These are phyloP conservation scores for Brettanomyces bruxellensis DNA, from an alignment of 805 yeast genomes.

Conservation along the genomic window DNA sequence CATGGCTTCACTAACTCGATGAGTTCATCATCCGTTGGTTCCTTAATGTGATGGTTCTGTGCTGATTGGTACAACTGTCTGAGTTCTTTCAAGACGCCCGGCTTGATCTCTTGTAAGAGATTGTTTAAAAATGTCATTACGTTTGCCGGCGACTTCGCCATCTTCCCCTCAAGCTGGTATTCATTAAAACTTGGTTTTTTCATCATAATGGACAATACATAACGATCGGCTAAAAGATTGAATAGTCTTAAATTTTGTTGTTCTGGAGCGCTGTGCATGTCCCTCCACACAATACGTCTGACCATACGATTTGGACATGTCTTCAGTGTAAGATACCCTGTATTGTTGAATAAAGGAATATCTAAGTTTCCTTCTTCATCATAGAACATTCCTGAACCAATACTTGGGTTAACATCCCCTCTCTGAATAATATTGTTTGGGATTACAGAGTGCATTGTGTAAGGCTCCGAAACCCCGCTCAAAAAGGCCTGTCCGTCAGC, in stretches of 20 bases:
- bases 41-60: constrained; percentile 11
- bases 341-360: constrained; percentile 52
- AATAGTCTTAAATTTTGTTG: constrained; percentile 55
- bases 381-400: constrained; percentile 15
- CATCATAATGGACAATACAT: constrained; percentile 61
- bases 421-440: constrained; percentile 20
- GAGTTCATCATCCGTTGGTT: constrained; percentile 30
- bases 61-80: constrained; percentile 29
- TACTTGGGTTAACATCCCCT: constrained; percentile 17
- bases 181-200: constrained; percentile 65
- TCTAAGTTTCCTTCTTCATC: constrained; percentile 32
- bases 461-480: constrained; percentile 32
- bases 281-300: constrained; percentile 66
- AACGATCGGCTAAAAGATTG: constrained; percentile 54
- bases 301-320: constrained; percentile 46
- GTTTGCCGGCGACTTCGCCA: constrained; percentile 76
- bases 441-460: constrained; percentile 19
- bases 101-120: constrained; percentile 41
- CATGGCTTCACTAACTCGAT: constrained; percentile 59
- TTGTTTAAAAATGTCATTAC: constrained; percentile 62
- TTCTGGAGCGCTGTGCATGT: constrained; percentile 55
- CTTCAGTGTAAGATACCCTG: constrained; percentile 58
- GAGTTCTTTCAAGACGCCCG: constrained; percentile 54
- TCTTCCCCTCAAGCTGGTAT: constrained; percentile 79
- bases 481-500: constrained; percentile 71